Base-by-base conservation (phyloP, 139 green algal species). In the Bryopsis sp. region DNA sequence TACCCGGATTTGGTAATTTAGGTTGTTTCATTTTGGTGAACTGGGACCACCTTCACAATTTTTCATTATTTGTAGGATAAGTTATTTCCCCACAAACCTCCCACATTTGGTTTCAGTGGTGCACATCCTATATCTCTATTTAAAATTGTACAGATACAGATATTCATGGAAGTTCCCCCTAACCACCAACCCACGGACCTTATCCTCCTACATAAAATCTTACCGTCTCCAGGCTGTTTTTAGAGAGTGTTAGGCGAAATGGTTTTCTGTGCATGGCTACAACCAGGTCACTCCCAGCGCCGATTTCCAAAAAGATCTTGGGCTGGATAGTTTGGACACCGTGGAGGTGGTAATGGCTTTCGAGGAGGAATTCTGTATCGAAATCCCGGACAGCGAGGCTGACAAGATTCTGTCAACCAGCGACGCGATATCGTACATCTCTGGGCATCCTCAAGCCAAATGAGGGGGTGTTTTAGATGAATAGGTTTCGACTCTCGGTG, bases 311-410 rank as follows among this genome's bases (percentile, higher is more conserved):
- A 92, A 92, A 67, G 95, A 99, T 79, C 79, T 99, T 47, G 95
- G 94, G 11, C 80, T 99, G 67, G 95, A 99, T 80, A 94, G 83
- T 74, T 78, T 99, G 63, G 95, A 99, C 80, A 91, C 90, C 8
- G 95, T 99, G 37, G 95, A 99, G 80, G 84, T 99, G 60, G 94
- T 99, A 19, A 99, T 99, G 95, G 94, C 95, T 15, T 88, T 99
- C 68, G 95, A 99, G 83, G 95, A 99, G 84, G 95, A 99, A 81
- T 99, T 99, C 80, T 87, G 79, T 7, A 77, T 99, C 32, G 95
- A 99, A 78, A 99, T 99, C 68, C 93, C 95, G 8, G 95, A 99
- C 65, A 83, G 75, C 1, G 95, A 99, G 73, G 95, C 95, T 32
- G 95, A 99, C 78, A 98, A 97, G 77, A 99, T 99, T 47, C 34